Conservation (phyloP, 305 asterid species). For the Ilex paraguariensis region DNA sequence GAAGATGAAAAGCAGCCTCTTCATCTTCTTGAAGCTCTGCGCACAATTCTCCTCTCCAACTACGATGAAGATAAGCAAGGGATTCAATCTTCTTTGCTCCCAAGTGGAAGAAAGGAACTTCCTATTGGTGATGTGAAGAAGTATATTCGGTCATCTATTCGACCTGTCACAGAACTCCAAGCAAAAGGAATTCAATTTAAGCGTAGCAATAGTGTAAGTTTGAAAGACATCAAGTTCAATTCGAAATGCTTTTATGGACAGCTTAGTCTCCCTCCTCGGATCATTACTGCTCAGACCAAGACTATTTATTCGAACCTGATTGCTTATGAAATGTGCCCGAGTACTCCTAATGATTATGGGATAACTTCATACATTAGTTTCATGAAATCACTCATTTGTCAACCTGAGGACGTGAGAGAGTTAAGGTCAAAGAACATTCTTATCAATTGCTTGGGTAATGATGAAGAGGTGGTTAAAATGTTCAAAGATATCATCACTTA, state of each 20-base stretch:
- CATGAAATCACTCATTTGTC: constrained; percentile 20
- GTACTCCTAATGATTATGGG: constrained; percentile 6
- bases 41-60: constrained; percentile 10
- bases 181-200: constrained; percentile 32
- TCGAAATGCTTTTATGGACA: constrained; percentile 12
- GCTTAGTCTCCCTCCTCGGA: constrained; percentile 19
- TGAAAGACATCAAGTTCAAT: constrained; percentile 16
- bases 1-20: constrained; percentile 15
- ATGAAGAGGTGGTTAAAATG: constrained; percentile 22
- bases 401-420: constrained; percentile 18
- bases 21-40: constrained; percentile 33
- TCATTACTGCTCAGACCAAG: constrained; percentile 10
- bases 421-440: constrained; percentile 18
- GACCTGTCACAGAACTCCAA: constrained; percentile 27
- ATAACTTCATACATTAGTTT: constrained; percentile 13
- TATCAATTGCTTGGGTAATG: constrained; percentile 15
- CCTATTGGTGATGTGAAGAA: constrained; percentile 4
- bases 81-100: background rate
- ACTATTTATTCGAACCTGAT: constrained; percentile 19
- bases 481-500: constrained; percentile 11
- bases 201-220: constrained; percentile 16
- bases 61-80: background rate
- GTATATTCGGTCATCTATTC: constrained; percentile 8
- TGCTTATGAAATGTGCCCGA: constrained; percentile 20
- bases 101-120: constrained; percentile 5